phyloP scores from a whole-genome alignment of 2,329 filamentous ascomycete genomes.

The Truncatella angustata region DNA sequence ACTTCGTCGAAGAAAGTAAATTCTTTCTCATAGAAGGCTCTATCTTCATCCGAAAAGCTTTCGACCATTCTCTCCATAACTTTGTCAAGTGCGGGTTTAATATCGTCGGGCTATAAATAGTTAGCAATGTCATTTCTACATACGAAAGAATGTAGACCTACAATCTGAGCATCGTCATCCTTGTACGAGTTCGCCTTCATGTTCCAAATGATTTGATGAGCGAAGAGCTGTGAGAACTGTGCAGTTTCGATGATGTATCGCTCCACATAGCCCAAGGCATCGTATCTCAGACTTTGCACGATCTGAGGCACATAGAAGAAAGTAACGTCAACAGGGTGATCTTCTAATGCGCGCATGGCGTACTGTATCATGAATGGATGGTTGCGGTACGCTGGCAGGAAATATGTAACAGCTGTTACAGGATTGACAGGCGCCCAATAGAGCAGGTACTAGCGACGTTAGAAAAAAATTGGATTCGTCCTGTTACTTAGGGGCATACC shows the following conservation, averaged over 20 bases:
- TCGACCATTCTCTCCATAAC: constrained; percentile 82
- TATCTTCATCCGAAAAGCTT: constrained; percentile 78
- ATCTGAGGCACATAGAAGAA: constrained; percentile 99
- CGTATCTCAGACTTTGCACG: constrained; percentile 91
- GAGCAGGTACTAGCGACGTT: constrained; percentile 87
- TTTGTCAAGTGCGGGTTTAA: constrained; percentile 90
- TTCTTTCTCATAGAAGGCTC: constrained; percentile 86
- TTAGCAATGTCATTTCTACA: constrained; percentile 15
- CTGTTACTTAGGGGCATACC: no score
- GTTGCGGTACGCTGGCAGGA: constrained; percentile 85
- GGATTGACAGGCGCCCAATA: constrained; percentile 94
- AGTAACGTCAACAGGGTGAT: constrained; percentile 91
- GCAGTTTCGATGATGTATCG: constrained; percentile 96
- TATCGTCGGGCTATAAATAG: constrained; percentile 67
- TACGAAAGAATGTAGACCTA: constrained; percentile 39
- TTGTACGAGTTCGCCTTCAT: constrained; percentile 99
- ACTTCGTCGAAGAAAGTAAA: constrained; percentile 99
- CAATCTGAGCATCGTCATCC: constrained; percentile 85
- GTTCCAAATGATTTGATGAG: constrained; percentile 99
- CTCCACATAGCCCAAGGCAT: constrained; percentile 90
- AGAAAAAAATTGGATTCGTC: no score
- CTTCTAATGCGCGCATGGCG: constrained; percentile 91
- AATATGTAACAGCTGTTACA: constrained; percentile 88
- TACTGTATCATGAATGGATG: constrained; percentile 95
- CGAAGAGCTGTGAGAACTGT: constrained; percentile 96